phyloP scores from a whole-genome alignment of 768 basidiomycete species.

The Leccinum imitatum region DNA sequence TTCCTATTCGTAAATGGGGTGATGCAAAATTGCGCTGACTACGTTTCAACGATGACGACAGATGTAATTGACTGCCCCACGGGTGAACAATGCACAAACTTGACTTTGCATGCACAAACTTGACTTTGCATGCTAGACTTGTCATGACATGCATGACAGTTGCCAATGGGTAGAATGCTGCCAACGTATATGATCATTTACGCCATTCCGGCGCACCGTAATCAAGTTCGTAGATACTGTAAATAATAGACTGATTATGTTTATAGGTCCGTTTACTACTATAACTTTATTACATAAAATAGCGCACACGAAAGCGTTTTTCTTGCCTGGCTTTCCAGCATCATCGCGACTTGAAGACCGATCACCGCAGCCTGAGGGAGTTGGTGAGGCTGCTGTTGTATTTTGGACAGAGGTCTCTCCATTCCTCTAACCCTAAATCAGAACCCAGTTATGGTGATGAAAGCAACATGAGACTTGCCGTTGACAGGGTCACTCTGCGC shows the following conservation, averaged over 20 bases:
- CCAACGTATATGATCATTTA: no score
- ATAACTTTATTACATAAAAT: background rate
- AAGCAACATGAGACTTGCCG: background rate
- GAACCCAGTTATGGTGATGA: background rate
- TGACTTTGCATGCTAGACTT: no score
- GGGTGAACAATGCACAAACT: no score
- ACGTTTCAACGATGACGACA: no score
- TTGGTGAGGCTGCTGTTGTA: slow-evolving; percentile 7
- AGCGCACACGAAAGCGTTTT: background rate
- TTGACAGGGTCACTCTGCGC: background rate
- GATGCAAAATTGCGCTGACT: no score
- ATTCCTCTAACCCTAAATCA: slow-evolving; percentile 8
- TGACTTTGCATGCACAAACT: no score
- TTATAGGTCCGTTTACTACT: background rate
- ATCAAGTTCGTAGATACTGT: background rate
- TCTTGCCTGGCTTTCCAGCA: background rate
- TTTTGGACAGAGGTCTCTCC: slow-evolving; percentile 18
- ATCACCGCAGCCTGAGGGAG: background rate
- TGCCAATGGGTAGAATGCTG: no score
- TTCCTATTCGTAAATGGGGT: no score
- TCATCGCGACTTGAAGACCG: background rate
- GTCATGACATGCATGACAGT: no score
- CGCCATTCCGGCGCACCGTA: no score
- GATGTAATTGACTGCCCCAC: no score
- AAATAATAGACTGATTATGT: background rate